Evolutionary conservation across 2,329 filamentous ascomycete genomes (phyloP), one percentile per base, ranked within the genome.

Genomic region (Septoria linicola): DNA sequence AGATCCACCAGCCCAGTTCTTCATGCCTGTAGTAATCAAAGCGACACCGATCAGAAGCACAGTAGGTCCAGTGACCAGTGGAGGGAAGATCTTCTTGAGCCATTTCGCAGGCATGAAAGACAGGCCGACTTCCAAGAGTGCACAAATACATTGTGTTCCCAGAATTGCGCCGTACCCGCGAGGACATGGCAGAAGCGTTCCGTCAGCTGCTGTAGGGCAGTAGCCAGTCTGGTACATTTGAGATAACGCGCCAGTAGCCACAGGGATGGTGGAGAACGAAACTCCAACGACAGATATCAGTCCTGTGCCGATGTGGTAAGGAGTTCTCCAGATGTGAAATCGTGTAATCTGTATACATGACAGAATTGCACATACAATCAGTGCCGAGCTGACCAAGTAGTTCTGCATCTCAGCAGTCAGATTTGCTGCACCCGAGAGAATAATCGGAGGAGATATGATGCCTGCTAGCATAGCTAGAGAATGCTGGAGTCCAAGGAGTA

Each of bases 151-250:
- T 7, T 67, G 67, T 0, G 88, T 91, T 13, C 87, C 88, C 14
- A 92, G 73, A 40, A 92, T 76, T 1, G 83, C 82, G 2, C 88
- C 88, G 67, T 90, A 92, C 1, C 84, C 88, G 41, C 86, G 77
- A 0, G 87, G 88, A 58, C 88, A 92, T 1, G 87, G 84, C 0
- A 90, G 75, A 35, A 75, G 78, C n/a, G 76, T 83, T 32, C 87
- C 87, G 44, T 82, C 76, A 1, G 74, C 74, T 49, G 77, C 80
- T 0, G 68, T 67, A 1, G 82, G 82, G 56, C 83, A 87, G 57
- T 79, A 86, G 3, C 88, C 88, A 51, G 84, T 87, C 41, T 73
- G 73, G 66, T 92, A 92, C 86, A 91, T 92, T 65, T 92, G 87
- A 2, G 75, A 67, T 35, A 93, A 80, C 3, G 83, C 86, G 40